Percentiles rank a stretch among this genome's conserved stretches.
These are phyloP conservation scores for Coemansia aciculifera DNA, from an alignment of 192 early-diverging fungal species.

Conservation along the genomic window DNA sequence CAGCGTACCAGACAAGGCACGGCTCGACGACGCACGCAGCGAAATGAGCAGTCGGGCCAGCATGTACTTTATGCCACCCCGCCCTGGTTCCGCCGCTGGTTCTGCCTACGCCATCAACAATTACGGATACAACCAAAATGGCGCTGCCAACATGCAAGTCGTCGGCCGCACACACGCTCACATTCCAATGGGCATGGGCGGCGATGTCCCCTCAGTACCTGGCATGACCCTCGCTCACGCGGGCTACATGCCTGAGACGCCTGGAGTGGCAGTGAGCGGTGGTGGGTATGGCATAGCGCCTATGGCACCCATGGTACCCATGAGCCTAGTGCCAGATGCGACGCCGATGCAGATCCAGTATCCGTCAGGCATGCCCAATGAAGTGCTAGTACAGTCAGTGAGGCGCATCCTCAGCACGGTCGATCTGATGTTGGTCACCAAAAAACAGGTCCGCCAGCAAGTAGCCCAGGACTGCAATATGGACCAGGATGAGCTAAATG, in stretches of 20 bases:
- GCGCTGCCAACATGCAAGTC: conserved; percentile 47
- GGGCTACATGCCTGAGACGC: conserved; percentile 21
- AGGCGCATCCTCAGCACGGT: conserved; percentile 77
- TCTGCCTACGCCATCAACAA: conserved; percentile 43
- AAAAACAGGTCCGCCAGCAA: conserved; percentile 96
- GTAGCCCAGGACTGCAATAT: conserved; percentile 77
- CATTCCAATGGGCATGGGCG: conserved; percentile 38
- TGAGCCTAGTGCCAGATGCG: conserved; percentile 13
- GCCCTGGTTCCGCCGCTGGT: conserved; percentile 51
- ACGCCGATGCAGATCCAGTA: conserved; percentile 30
- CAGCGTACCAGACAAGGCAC: conserved; percentile 30
- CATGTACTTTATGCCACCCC: conserved; percentile 55
- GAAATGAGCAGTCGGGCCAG: conserved; percentile 58
- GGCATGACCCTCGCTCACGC: conserved; percentile 22
- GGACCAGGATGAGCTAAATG: conserved; percentile 70
- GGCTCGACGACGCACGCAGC: conserved; percentile 50
- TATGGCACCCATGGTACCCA: conserved; percentile 3
- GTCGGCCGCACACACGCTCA: conserved; percentile 4
- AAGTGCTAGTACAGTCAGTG: conserved; percentile 73
- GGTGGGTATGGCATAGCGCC: conserved; percentile 13
- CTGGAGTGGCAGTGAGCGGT: background rate
- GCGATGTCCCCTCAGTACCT: conserved; percentile 28
- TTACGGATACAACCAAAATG: conserved; percentile 49
- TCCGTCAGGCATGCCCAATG: conserved; percentile 61
- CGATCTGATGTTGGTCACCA: conserved; percentile 98